These are phyloP conservation scores for Lachancea sp. DNA, from an alignment of 805 yeast species.

Conservation along the genomic window DNA sequence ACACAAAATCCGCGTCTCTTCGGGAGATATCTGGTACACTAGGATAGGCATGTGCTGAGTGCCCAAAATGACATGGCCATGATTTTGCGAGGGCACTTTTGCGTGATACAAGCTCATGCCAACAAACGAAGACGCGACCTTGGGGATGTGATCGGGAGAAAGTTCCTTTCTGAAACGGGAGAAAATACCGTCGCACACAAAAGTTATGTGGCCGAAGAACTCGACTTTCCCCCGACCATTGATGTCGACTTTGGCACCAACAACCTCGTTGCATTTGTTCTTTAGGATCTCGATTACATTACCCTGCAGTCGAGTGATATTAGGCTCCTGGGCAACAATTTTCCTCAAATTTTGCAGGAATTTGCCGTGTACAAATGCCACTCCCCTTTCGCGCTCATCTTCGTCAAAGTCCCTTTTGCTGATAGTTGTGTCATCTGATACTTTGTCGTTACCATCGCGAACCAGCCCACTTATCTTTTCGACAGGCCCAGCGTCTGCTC, in stretches of 20 bases:
- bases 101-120: slow-evolving; percentile 76
- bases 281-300: slow-evolving; percentile 65
- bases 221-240: slow-evolving; percentile 37
- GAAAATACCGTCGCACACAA: slow-evolving; percentile 89
- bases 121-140: slow-evolving; percentile 75
- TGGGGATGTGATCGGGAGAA: slow-evolving; percentile 53
- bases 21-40: slow-evolving; percentile 77
- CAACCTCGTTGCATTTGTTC: slow-evolving; percentile 50
- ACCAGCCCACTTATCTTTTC: slow-evolving; percentile 52
- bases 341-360: slow-evolving; percentile 71
- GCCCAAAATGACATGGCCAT: slow-evolving; percentile 89
- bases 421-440: slow-evolving; percentile 45
- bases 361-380: slow-evolving; percentile 88
- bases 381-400: slow-evolving; percentile 57
- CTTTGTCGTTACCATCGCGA: slow-evolving; percentile 51
- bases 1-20: slow-evolving; percentile 83
- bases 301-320: slow-evolving; percentile 76
- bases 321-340: slow-evolving; percentile 61
- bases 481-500: slow-evolving; percentile 41
- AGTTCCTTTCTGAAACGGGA: slow-evolving; percentile 83
- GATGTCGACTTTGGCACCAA: slow-evolving; percentile 64
- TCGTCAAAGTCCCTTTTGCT: slow-evolving; percentile 49
- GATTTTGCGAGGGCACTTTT: slow-evolving; percentile 60
- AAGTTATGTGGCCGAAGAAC: slow-evolving; percentile 56
- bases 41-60: slow-evolving; percentile 74